Conservation (phyloP, 2,329 filamentous ascomycete species). For the Epichloe sp. region DNA sequence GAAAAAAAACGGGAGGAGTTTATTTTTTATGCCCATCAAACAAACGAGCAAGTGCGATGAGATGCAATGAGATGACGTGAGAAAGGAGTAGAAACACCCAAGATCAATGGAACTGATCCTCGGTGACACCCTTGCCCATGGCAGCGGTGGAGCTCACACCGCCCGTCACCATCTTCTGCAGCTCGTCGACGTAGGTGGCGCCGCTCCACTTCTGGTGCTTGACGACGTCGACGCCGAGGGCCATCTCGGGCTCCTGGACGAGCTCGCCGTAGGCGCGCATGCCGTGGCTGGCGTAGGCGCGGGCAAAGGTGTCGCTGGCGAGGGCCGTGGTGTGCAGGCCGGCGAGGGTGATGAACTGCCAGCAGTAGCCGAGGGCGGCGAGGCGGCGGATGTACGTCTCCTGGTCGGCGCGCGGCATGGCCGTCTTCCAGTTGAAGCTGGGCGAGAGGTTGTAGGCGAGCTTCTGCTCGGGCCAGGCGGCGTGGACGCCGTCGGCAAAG, state of each 20-base stretch:
- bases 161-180: conserved; percentile 94
- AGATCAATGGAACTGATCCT: conserved; percentile 66
- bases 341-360: conserved; percentile 99
- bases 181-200: conserved; percentile 84
- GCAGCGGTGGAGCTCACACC: conserved; percentile 85
- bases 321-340: conserved; percentile 92
- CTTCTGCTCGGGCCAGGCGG: conserved; percentile 94
- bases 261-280: conserved; percentile 97
- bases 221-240: conserved; percentile 78
- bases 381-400: conserved; percentile 95
- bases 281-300: conserved; percentile 65
- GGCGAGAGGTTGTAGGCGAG: conserved; percentile 97
- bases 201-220: conserved; percentile 99
- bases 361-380: conserved; percentile 83
- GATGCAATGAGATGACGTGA: too few species aligned
- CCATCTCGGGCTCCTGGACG: conserved; percentile 96
- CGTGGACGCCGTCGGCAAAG: conserved; percentile 87
- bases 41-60: too few species aligned
- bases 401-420: conserved; percentile 83
- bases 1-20: too few species aligned
- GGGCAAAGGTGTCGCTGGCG: conserved; percentile 78
- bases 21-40: too few species aligned
- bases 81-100: too few species aligned
- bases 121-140: conserved; percentile 95
- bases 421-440: conserved; percentile 99